Evolutionary conservation across 2,329 filamentous ascomycete species (phyloP).

Genomic region (Aureobasidium subglaciale): DNA sequence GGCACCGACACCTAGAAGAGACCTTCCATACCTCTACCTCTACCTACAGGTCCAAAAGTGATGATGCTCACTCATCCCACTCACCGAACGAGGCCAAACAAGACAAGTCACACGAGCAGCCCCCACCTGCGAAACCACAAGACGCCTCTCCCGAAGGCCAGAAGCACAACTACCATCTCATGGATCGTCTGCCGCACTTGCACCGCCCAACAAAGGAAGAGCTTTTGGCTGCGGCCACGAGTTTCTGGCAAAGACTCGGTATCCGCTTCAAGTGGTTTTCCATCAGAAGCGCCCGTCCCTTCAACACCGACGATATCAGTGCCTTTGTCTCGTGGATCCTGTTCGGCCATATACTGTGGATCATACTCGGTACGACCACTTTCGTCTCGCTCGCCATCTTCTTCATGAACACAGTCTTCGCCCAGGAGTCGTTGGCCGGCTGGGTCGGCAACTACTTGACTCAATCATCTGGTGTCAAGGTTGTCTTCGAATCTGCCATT

Average conservation of each 20-base stretch:
- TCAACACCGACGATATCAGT: constrained; percentile 93
- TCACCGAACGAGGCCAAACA: neutral
- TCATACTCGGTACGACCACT: constrained; percentile 92
- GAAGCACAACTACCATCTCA: constrained; percentile 31
- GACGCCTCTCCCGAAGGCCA: neutral
- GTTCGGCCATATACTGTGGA: constrained; percentile 87
- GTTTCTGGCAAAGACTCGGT: constrained; percentile 83
- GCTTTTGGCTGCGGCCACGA: constrained; percentile 79
- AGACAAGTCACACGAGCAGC: neutral
- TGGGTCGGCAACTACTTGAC: constrained; percentile 96
- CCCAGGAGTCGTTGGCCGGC: constrained; percentile 88
- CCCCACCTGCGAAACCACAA: neutral
- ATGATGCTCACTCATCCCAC: neutral
- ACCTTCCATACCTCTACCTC: constrained; percentile 1
- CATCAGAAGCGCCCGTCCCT: constrained; percentile 85
- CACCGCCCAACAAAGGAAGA: constrained; percentile 90
- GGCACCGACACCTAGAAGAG: constrained; percentile 5
- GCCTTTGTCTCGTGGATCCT: constrained; percentile 95
- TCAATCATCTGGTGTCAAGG: constrained; percentile 82
- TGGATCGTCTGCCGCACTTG: constrained; percentile 57
- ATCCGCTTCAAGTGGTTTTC: constrained; percentile 98
- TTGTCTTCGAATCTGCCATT: constrained; percentile 96
- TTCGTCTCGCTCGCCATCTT: constrained; percentile 91
- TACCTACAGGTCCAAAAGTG: neutral
- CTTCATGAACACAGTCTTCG: constrained; percentile 90